These are phyloP conservation scores for Trichoderma asperelloides DNA, from an alignment of 495 filamentous ascomycete species.

Conservation along the genomic window DNA sequence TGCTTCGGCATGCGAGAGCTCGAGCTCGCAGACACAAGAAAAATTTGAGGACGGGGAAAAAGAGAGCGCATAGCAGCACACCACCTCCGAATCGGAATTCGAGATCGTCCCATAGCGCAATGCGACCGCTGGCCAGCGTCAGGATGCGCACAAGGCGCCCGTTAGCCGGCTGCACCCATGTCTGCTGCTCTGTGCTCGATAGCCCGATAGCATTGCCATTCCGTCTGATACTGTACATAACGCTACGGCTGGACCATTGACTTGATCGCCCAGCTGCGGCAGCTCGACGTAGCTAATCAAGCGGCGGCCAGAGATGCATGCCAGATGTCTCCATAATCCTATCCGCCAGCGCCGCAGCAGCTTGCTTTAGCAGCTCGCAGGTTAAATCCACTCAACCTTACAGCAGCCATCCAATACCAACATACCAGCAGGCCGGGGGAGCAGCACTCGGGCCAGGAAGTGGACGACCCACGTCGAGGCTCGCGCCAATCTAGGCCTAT, in stretches of 20 bases:
- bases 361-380: constrained; percentile 3
- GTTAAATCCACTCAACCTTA: not conserved
- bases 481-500: constrained; percentile 1
- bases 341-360: constrained; percentile 1
- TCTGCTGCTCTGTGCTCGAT: not conserved
- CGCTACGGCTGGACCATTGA: not conserved
- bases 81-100: constrained; percentile 5
- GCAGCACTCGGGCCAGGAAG: constrained; percentile 7
- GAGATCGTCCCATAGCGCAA: constrained; percentile 7
- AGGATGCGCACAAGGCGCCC: not conserved
- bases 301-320: constrained; percentile 5
- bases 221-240: not conserved
- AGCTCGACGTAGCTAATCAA: constrained; percentile 6
- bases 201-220: not conserved
- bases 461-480: not conserved
- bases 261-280: not conserved
- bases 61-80: not conserved
- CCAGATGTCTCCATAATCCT: constrained; percentile 8
- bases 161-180: not conserved
- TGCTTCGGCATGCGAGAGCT: not conserved
- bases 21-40: not conserved
- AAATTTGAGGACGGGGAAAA: not conserved
- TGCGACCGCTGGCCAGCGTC: not conserved
- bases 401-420: not conserved
- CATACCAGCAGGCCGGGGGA: not conserved